A percentile compares a stretch with the other conserved stretches of the same genome.
phyloP scores from a whole-genome alignment of 2,329 filamentous ascomycete genomes.

The Fusarium phyllophilum region DNA sequence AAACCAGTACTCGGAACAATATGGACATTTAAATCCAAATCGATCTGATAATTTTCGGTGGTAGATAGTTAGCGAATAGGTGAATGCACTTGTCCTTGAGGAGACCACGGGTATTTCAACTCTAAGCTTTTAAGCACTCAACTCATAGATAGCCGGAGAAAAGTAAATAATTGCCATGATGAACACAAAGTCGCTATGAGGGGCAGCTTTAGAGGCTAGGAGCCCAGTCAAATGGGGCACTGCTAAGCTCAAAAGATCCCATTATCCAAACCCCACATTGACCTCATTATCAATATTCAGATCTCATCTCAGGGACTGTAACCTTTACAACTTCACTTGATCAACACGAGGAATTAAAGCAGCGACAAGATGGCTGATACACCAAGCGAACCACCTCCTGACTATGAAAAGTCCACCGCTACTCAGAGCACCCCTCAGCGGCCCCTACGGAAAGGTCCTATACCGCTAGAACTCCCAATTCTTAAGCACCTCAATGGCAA shows the following conservation, averaged over 20 bases:
- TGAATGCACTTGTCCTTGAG: no score
- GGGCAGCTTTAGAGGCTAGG: constrained; percentile 24
- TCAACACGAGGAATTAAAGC: neutral
- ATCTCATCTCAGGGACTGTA: neutral
- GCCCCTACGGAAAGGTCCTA: constrained; percentile 60
- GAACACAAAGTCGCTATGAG: constrained; percentile 23
- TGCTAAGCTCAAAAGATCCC: constrained; percentile 35
- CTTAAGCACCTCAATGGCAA: constrained; percentile 79
- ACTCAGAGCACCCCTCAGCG: constrained; percentile 49
- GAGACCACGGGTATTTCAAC: no score
- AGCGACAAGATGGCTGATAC: constrained; percentile 43
- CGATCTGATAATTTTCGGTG: neutral
- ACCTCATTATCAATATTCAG: constrained; percentile 35
- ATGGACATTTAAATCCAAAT: neutral
- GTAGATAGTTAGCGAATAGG: neutral
- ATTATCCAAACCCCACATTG: constrained; percentile 42
- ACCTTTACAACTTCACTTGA: constrained; percentile 15
- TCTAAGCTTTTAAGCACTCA: no score
- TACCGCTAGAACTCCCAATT: constrained; percentile 82
- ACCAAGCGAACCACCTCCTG: constrained; percentile 56
- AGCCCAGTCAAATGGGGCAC: constrained; percentile 34
- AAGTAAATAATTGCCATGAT: constrained; percentile 14
- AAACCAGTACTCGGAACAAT: constrained; percentile 13
- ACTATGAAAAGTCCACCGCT: constrained; percentile 55
- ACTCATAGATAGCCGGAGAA: neutral